A percentile compares a stretch with the other conserved stretches of the same genome.
Evolutionary conservation across 345 rosid genomes (phyloP).

Genomic region (Zanthoxylum bungeanum): DNA sequence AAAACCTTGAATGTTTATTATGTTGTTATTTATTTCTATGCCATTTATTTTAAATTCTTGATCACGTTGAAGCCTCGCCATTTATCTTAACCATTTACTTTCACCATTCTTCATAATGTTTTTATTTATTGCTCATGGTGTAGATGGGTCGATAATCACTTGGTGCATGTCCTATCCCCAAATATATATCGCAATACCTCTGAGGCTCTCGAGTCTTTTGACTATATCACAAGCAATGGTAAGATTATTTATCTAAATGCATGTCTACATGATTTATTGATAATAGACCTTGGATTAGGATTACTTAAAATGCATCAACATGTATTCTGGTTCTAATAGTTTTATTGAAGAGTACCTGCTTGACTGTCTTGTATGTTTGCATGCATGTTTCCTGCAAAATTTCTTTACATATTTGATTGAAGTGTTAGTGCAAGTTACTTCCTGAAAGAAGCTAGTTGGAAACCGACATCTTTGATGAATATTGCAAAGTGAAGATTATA

Average conservation of each 20-base stretch:
- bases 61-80: neutral
- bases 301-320: neutral
- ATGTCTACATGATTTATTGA: neutral
- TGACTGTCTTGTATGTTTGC: neutral
- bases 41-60: neutral
- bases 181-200: slow-evolving; percentile 72
- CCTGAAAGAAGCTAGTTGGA: neutral
- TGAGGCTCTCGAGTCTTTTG: slow-evolving; percentile 84
- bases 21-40: neutral
- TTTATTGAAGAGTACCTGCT: neutral
- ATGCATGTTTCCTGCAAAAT: neutral
- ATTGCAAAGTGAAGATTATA: neutral
- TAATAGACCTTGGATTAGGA: neutral
- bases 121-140: slow-evolving; percentile 7
- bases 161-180: slow-evolving; percentile 86
- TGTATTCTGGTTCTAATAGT: neutral
- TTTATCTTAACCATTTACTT: too few species aligned
- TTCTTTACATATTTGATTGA: neutral
- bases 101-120: neutral
- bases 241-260: slow-evolving; percentile 4
- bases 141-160: slow-evolving; percentile 93
- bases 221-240: slow-evolving; percentile 85
- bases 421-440: neutral
- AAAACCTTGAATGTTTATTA: neutral
- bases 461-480: neutral